phyloP scores from a whole-genome alignment of 225 moss, liverwort and hornwort genomes.

The Polytrichum commune region DNA sequence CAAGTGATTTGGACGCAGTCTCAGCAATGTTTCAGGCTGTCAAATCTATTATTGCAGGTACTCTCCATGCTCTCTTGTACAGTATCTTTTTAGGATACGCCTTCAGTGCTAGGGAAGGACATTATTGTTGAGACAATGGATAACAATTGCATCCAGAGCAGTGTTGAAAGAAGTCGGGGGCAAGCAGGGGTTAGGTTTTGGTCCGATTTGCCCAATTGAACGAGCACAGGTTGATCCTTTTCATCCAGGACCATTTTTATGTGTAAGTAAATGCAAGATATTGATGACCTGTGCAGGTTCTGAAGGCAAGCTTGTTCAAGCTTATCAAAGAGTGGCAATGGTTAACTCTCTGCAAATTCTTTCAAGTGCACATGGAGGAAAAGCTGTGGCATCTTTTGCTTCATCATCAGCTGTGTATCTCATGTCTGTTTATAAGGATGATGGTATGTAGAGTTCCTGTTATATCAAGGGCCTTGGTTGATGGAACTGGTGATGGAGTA shows the following conservation, averaged over 20 bases:
- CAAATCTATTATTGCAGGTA: slow-evolving; percentile 76
- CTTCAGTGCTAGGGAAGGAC: too few relatives aligned
- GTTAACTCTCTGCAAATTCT: slow-evolving; percentile 67
- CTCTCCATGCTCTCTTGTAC: slow-evolving; percentile 4
- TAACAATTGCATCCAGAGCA: not conserved
- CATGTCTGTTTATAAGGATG: slow-evolving; percentile 86
- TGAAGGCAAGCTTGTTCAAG: slow-evolving; percentile 93
- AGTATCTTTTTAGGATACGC: not conserved
- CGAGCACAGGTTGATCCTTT: too few relatives aligned
- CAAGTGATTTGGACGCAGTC: slow-evolving; percentile 85
- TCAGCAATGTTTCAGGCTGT: slow-evolving; percentile 74
- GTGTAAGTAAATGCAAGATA: not conserved
- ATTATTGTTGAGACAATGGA: not conserved
- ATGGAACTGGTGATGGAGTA: not conserved
- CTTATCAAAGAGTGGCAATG: slow-evolving; percentile 93
- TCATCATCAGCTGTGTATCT: slow-evolving; percentile 55
- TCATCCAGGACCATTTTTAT: not conserved
- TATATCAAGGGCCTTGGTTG: not conserved
- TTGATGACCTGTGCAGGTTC: slow-evolving; percentile 45
- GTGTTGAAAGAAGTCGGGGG: not conserved
- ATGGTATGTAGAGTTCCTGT: slow-evolving; percentile 50
- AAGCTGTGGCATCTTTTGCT: slow-evolving; percentile 69
- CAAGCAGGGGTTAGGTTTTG: not conserved
- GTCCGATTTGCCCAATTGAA: not conserved
- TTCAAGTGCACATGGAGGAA: slow-evolving; percentile 64